Base-by-base conservation (phyloP, 75 land plant species). In the Azolla pinnata region DNA sequence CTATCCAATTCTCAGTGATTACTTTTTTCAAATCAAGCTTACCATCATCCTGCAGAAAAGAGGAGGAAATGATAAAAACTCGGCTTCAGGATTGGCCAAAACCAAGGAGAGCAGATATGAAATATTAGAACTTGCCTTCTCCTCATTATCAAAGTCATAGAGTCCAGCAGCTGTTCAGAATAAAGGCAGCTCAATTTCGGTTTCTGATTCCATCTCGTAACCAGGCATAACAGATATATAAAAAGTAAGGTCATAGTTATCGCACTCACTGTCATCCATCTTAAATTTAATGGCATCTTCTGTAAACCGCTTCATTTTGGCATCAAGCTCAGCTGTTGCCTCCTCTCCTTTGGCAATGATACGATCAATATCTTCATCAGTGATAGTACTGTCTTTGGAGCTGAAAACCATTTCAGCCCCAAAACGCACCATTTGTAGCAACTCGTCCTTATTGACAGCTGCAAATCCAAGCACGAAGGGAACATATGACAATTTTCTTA, bases 331-430 rank as follows among this genome's bases (percentile, higher is more conserved):
- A 44, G 96, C 96, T 8, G 96, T 93, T 40, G 87, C 90, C 56
- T 82, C 98, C 68, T 85, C 96, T 75, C 98, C 98, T 69, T 89
- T 89, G 2, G 96, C 96, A 75, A 93, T 93, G 29, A 93, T 93
- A 31, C 98, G 71, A 58, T 93, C 98, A 56, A 93, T 93, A 61
- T 93, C 98, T 55, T 93, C 98, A 85, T 93, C 98, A 34, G 98
- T 93, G 27, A 93, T 83, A n/a, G 98, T 93, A 65, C 93, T 89
- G 60, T 93, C 96, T 59, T 85, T 85, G 33, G 98, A 93, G 58
- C 96, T 93, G 63, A 93, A 93, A 26, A 93, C 98, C 90, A 90
- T 93, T 73, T 93, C 98, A 33, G 98, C 98, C 56, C 96, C 98
- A 81, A 82, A 93, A 47, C 96, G 79, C 56, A 93, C 98, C 98